Evolutionary conservation across 2,329 filamentous ascomycete species (phyloP), one percentile per base, ranked within the genome.

Genomic region (Leptoxyphium fumago): DNA sequence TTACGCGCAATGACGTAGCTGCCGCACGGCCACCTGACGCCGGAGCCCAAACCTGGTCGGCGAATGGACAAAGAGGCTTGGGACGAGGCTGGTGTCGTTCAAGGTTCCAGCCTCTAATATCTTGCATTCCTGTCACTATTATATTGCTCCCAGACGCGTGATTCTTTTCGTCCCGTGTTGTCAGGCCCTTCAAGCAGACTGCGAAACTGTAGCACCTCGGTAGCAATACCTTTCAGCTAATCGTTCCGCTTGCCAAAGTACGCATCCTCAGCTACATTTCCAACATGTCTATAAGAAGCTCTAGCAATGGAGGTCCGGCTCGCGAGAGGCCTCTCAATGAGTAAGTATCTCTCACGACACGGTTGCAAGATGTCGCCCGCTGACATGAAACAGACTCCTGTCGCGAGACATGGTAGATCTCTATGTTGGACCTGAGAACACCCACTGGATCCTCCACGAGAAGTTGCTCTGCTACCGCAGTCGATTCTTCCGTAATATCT

Each of bases 361-460:
- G n/a, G 13, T 6, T 18, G 18, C 14, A 17, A 11, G n/a, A 32
- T 21, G 11, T 38, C 8, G 26, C 40, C 26, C 21, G 29, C 40
- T 43, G 41, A 43, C 43, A 29, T 17, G 13, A 39, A 28, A 14
- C 51, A 72, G 69, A 60, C 69, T 75, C 52, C 68, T 75, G 49
- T 71, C 70, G 46, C 65, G 63, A 44, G 65, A 69, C 47, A 68
- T 74, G 61, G 72, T 74, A 45, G 69, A 74, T 59, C 67, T 75
- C 58, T 74, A 74, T 56, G 68, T 75, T 56, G 72, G 72, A 43
- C 49, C 63, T 6, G 67, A 72, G 30, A 71, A 71, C 60, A 73
- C 70, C 1, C 68, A 71, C 57, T 75, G 70, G 70, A 64, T 68
- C 45, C 62, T 75, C 3, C 72, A 74, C 63, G 70, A 75, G 54